Base-by-base conservation (phyloP, 2,329 filamentous ascomycete species). In the Massarina eburnea region DNA sequence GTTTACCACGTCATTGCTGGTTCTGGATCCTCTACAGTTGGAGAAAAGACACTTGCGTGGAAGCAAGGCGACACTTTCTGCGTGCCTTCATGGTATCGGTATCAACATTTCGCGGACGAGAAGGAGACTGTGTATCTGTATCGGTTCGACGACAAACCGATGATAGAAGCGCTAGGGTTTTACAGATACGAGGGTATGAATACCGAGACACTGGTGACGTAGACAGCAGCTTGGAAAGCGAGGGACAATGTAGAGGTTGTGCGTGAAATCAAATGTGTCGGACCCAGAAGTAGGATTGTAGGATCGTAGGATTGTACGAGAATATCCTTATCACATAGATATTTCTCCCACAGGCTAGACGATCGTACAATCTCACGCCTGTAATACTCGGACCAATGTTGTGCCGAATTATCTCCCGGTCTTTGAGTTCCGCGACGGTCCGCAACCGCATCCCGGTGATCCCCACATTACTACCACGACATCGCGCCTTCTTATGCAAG, bases 1-100 rank as follows among this genome's bases (percentile, higher is more conserved):
- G 72, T 82, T 1, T 81, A 79, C 48, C 79, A 83, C 50, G 73
- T 82, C 8, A 61, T 80, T 10, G 62, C 72, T 15, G 80, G 80
- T 0, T 60, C 52, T 0, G 80, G 80, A 0, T 51, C 67, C 18
- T 71, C 70, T 1, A 52, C 52, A 0, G 72, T 81, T 33, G 68
- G 66, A 2, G 73, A 65, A 0, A 50, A 70, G 38, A 61, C 43
- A 3, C 54, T 74, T 20, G 19, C 40, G 0, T 81, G 79, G 79
- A 73, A 74, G 46, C 57, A 68, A 32, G 74, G 77, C 2, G 80
- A 82, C 55, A 82, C 77, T 0, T 82, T 82, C 46, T 79, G 75
- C 49, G 66, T 82, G 10, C 80, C 79, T 0, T 59, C 77, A 0
- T 82, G 80, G 79, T 62, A 78, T 39, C 57, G 48, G 10, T 79